These are phyloP conservation scores for Magnusiomyces ingens DNA, from an alignment of 1,139 yeast species.

Conservation along the genomic window DNA sequence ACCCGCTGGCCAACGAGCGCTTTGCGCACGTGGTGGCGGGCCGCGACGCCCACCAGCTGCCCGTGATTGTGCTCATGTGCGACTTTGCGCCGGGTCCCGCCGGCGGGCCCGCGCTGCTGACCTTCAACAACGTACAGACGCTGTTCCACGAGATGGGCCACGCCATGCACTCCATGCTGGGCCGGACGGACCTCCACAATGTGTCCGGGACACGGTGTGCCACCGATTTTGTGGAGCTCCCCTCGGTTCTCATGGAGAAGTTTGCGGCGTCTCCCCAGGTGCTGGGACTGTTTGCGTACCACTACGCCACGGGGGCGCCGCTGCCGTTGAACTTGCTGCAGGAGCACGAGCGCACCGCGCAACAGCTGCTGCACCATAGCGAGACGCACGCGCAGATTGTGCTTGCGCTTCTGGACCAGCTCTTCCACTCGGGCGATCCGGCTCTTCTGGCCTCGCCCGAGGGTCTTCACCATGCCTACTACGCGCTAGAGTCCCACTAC, in stretches of 20 bases:
- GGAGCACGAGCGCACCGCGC: conserved; percentile 39
- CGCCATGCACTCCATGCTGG: conserved; percentile 97
- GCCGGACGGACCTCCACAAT: conserved; percentile 82
- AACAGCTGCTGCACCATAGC: conserved; percentile 52
- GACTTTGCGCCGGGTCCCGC: conserved; percentile 48
- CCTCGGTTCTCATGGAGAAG: conserved; percentile 90
- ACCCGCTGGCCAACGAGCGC: conserved; percentile 11
- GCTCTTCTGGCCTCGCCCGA: conserved; percentile 18
- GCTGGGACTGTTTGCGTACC: conserved; percentile 63
- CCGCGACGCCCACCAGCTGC: conserved; percentile 60
- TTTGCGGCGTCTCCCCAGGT: conserved; percentile 82
- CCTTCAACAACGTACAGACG: conserved; percentile 81
- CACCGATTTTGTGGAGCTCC: conserved; percentile 93
- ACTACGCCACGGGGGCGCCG: conserved; percentile 60
- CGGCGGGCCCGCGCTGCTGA: conserved; percentile 41
- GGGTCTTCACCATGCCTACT: conserved; percentile 41
- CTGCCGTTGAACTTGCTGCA: conserved; percentile 37
- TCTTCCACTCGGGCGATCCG: conserved; percentile 46
- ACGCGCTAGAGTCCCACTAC: conserved; percentile 48
- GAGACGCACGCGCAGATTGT: conserved; percentile 84
- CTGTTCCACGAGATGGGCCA: conserved; percentile 99
- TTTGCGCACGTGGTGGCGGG: conserved; percentile 32
- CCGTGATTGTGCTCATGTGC: conserved; percentile 84
- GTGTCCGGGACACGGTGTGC: conserved; percentile 93
- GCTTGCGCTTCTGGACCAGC: conserved; percentile 85